phyloP scores from a whole-genome alignment of 441 rosid species.

The Aleurites moluccanus region DNA sequence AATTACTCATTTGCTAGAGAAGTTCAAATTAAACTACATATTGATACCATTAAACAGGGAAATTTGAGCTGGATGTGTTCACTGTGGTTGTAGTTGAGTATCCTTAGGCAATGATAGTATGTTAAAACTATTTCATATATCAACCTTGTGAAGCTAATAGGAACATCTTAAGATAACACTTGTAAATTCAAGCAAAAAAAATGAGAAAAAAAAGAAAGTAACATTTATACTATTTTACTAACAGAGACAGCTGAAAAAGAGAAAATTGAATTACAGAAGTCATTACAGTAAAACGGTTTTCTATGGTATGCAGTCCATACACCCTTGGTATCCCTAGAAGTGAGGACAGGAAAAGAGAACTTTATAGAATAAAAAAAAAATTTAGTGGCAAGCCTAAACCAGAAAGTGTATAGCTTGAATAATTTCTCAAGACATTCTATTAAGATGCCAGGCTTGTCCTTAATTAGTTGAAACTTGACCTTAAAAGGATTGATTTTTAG shows the following conservation, averaged over 20 bases:
- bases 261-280: neutral
- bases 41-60: neutral
- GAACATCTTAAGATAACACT: neutral
- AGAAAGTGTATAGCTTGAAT: neutral
- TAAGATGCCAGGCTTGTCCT: neutral
- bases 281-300: neutral
- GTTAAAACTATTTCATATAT: neutral
- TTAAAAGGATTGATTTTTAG: neutral
- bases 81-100: neutral
- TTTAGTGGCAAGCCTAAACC: neutral
- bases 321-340: neutral
- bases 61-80: neutral
- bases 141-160: neutral
- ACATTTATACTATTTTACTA: neutral
- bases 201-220: neutral
- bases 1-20: neutral
- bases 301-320: neutral
- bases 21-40: neutral
- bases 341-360: neutral
- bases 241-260: no score
- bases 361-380: neutral
- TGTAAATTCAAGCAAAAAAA: neutral
- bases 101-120: neutral
- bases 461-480: neutral
- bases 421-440: neutral